These are phyloP conservation scores for Globisporangium spiculum DNA, from an alignment of 352 stramenopile genomes.

Conservation along the genomic window DNA sequence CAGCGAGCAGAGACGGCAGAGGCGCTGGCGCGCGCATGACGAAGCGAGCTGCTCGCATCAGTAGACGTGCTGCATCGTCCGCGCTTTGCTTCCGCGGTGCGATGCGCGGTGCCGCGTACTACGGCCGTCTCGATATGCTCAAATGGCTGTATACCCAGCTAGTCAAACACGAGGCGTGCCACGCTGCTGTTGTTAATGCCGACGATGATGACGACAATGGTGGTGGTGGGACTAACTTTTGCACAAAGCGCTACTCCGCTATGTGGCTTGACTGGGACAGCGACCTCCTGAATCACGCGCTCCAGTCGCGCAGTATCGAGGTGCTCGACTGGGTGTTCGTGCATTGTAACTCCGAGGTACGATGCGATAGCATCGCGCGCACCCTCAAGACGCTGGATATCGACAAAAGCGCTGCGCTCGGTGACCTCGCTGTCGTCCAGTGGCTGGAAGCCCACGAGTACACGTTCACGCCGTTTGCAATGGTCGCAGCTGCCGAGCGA, in stretches of 20 bases:
- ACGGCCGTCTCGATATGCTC: background rate
- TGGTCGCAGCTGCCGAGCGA: background rate
- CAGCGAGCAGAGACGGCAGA: too few relatives aligned
- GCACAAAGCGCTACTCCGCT: background rate
- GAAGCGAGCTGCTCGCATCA: background rate
- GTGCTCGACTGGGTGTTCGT: background rate
- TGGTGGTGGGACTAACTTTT: background rate
- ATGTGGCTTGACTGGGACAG: background rate
- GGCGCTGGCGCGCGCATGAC: background rate
- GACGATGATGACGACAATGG: background rate
- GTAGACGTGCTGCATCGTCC: background rate
- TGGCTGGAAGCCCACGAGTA: background rate
- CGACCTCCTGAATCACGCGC: background rate
- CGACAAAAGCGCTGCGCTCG: background rate
- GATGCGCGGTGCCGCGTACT: slow-evolving; percentile 5
- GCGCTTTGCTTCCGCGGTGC: background rate
- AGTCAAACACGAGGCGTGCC: background rate
- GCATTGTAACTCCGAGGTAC: background rate
- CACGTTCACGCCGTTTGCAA: background rate
- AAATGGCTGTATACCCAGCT: slow-evolving; percentile 5
- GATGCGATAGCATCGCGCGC: background rate
- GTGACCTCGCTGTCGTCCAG: background rate
- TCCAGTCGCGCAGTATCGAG: background rate
- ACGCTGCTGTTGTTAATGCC: background rate
- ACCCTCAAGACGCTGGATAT: background rate